These are phyloP conservation scores for Aspergillus sp. DNA, from an alignment of 2,329 filamentous ascomycete genomes.

Conservation along the genomic window DNA sequence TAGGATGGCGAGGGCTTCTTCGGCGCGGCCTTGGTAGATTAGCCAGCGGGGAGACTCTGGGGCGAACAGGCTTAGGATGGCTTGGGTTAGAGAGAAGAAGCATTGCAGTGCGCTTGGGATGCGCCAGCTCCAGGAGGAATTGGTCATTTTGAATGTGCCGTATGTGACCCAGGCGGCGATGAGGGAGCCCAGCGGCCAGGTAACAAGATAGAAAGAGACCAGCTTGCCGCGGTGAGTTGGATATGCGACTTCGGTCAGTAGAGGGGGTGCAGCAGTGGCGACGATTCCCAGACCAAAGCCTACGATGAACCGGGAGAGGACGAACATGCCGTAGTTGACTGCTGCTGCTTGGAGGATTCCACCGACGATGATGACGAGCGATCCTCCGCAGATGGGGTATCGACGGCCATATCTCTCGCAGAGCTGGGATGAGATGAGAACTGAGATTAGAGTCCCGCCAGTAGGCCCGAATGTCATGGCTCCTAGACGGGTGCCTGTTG, in stretches of 20 bases:
- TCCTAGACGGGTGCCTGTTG: conserved; percentile 9
- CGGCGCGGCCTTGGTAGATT: conserved; percentile 5
- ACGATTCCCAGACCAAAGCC: conserved; percentile 24
- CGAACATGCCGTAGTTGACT: conserved; percentile 25
- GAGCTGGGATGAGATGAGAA: conserved; percentile 19
- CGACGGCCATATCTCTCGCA: conserved; percentile 21
- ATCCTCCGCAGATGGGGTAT: conserved; percentile 36
- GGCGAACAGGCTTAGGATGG: not conserved
- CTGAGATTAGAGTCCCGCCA: conserved; percentile 16
- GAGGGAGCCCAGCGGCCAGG: conserved; percentile 26
- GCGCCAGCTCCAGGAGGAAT: conserved; percentile 9
- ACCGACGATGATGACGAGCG: conserved; percentile 36
- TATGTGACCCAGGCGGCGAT: conserved; percentile 27
- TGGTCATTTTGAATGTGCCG: conserved; percentile 6
- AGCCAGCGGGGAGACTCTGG: conserved; percentile 12
- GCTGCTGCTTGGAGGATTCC: conserved; percentile 25
- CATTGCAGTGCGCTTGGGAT: conserved; percentile 7
- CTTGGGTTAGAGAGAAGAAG: conserved; percentile 1
- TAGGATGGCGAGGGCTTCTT: conserved; percentile 2
- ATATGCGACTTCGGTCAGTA: conserved; percentile 26
- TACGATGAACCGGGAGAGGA: conserved; percentile 23
- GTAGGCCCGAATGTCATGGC: conserved; percentile 11
- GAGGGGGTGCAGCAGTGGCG: conserved; percentile 19
- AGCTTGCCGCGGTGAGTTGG: conserved; percentile 25
- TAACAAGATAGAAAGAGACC: conserved; percentile 17